phyloP scores from a whole-genome alignment of 1,139 yeast species.

The Blastobotrys indianensis region DNA sequence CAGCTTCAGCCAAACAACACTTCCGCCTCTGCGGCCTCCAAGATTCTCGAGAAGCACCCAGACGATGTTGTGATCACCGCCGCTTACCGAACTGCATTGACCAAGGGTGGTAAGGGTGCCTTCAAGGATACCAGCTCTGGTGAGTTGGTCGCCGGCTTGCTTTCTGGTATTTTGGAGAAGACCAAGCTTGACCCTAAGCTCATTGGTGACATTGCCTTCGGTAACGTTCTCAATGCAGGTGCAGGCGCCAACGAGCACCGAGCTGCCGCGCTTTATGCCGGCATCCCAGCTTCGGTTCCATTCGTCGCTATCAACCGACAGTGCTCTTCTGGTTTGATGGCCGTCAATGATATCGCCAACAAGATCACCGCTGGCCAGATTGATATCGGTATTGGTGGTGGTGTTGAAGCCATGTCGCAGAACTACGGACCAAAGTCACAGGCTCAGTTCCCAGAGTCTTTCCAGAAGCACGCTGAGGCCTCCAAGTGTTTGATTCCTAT shows the following conservation, averaged over 20 bases:
- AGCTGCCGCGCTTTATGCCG: constrained; percentile 74
- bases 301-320: constrained; percentile 85
- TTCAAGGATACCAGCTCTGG: constrained; percentile 75
- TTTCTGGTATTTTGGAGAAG: constrained; percentile 55
- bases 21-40: constrained; percentile 27
- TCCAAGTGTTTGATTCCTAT: constrained; percentile 72
- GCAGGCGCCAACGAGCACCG: constrained; percentile 89
- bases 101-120: constrained; percentile 79
- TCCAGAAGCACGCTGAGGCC: constrained; percentile 44
- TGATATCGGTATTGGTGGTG: constrained; percentile 83
- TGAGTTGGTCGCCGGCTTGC: constrained; percentile 60
- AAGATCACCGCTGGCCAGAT: constrained; percentile 84
- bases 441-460: constrained; percentile 53
- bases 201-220: constrained; percentile 79
- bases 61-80: constrained; percentile 84
- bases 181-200: constrained; percentile 55
- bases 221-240: constrained; percentile 84
- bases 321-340: constrained; percentile 91
- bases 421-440: constrained; percentile 73
- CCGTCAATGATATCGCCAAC: constrained; percentile 83
- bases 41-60: constrained; percentile 55
- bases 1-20: constrained; percentile 18
- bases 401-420: constrained; percentile 87
- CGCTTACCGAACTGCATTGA: constrained; percentile 84
- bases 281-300: constrained; percentile 64